Evolutionary conservation across 768 basidiomycete species (phyloP).

Genomic region (Suillus hirtellus): DNA sequence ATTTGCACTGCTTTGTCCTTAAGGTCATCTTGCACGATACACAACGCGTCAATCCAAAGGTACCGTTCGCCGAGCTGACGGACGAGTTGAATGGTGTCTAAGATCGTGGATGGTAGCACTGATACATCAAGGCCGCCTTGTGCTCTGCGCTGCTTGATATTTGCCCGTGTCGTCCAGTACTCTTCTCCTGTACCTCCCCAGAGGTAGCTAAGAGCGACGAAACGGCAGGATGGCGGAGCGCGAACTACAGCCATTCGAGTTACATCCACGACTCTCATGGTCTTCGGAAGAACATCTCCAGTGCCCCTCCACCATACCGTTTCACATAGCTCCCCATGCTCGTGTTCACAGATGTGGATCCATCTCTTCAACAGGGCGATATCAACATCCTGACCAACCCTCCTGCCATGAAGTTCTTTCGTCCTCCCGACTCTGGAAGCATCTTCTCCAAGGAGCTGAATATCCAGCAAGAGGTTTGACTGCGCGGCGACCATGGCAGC

Average conservation of each 20-base stretch:
- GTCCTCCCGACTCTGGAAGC: conserved; percentile 5
- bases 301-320: conserved; percentile 9
- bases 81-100: conserved; percentile 11
- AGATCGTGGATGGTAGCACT: conserved; percentile 11
- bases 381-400: conserved; percentile 12
- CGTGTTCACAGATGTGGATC: conserved; percentile 7
- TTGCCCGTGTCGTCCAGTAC: conserved; percentile 14
- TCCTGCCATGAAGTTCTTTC: conserved; percentile 13
- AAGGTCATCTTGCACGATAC: conserved; percentile 14
- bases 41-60: conserved; percentile 15
- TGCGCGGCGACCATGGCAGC: neutral
- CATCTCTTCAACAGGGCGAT: conserved; percentile 11
- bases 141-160: conserved; percentile 4
- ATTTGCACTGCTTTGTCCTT: conserved; percentile 9
- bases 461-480: conserved; percentile 4
- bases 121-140: conserved; percentile 4
- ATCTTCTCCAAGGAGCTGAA: conserved; percentile 13
- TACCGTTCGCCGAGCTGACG: conserved; percentile 12
- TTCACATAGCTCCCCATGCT: conserved; percentile 7
- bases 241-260: conserved; percentile 9
- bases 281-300: conserved; percentile 9
- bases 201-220: conserved; percentile 14
- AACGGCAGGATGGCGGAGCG: conserved; percentile 10
- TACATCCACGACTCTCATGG: conserved; percentile 8
- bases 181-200: conserved; percentile 12